phyloP scores from a whole-genome alignment of 495 filamentous ascomycete species.

The Penicillium salamii region DNA sequence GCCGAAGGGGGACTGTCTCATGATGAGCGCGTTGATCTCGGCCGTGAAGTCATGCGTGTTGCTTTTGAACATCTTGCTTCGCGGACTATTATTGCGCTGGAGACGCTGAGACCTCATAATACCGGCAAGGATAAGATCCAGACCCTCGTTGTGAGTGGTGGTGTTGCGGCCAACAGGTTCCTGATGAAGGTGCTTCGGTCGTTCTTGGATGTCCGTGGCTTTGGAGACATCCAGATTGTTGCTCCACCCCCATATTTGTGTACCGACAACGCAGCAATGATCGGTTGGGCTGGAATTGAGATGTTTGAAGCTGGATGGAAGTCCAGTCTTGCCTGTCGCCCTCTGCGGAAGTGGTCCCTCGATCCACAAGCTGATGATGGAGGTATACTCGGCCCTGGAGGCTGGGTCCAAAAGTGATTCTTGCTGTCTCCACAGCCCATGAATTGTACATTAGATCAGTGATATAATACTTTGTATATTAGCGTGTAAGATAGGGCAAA shows the following conservation, averaged over 20 bases:
- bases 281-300: constrained; percentile 89
- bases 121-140: constrained; percentile 34
- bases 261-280: constrained; percentile 98
- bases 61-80: constrained; percentile 86
- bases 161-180: constrained; percentile 81
- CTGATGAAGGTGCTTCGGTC: constrained; percentile 63
- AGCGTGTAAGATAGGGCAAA: neutral
- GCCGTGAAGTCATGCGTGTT: constrained; percentile 67
- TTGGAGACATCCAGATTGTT: constrained; percentile 56
- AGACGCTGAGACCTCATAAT: constrained; percentile 27
- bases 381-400: constrained; percentile 42
- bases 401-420: constrained; percentile 30
- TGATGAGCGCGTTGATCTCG: constrained; percentile 59
- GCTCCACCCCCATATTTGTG: constrained; percentile 75
- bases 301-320: constrained; percentile 82
- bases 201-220: constrained; percentile 63
- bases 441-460: constrained; percentile 5
- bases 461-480: constrained; percentile 19
- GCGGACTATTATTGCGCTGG: constrained; percentile 66
- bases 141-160: constrained; percentile 80
- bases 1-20: constrained; percentile 15
- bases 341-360: constrained; percentile 74
- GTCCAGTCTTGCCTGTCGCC: constrained; percentile 54
- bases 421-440: neutral
- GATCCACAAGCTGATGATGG: constrained; percentile 58